phyloP scores from a whole-genome alignment of 177 flowering plant species.

The Vitis hybrid region DNA sequence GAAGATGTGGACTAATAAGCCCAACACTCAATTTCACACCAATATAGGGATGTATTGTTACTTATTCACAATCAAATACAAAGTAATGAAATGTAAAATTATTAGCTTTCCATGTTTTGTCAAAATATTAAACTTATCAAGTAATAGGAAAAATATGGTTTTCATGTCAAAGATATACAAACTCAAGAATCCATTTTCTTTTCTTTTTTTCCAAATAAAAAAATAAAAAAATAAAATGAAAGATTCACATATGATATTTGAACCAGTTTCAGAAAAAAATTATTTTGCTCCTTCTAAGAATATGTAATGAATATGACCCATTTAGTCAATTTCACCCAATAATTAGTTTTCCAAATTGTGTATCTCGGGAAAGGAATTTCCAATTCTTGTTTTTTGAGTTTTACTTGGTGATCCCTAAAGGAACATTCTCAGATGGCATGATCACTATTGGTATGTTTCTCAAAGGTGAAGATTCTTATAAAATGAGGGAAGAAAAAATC shows the following conservation, averaged over 20 bases:
- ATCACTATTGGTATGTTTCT: constrained; percentile 87
- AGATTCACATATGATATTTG: constrained; percentile 29
- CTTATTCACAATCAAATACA: no score
- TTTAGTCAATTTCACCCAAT: not conserved
- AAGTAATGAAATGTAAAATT: no score
- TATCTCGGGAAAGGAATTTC: not conserved
- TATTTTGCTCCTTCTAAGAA: constrained; percentile 87
- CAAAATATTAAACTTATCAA: no score
- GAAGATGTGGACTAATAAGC: constrained; percentile 94
- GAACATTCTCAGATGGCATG: constrained; percentile 95
- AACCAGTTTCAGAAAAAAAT: constrained; percentile 51
- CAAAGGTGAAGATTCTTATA: constrained; percentile 76
- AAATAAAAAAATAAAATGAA: no score
- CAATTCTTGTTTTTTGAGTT: not conserved
- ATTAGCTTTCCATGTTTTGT: no score
- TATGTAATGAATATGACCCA: constrained; percentile 31
- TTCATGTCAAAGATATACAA: no score
- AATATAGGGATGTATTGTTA: no score
- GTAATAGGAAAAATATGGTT: no score
- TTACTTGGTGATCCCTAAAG: constrained; percentile 86
- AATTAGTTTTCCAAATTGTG: not conserved
- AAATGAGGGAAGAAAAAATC: not conserved
- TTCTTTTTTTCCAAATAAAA: no score
- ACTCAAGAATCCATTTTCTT: no score
- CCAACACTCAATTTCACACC: constrained; percentile 56